A percentile compares a stretch with the other conserved stretches of the same genome.
These are phyloP conservation scores for Zea luxurians DNA, from an alignment of 176 grass and related monocot species.

Conservation along the genomic window DNA sequence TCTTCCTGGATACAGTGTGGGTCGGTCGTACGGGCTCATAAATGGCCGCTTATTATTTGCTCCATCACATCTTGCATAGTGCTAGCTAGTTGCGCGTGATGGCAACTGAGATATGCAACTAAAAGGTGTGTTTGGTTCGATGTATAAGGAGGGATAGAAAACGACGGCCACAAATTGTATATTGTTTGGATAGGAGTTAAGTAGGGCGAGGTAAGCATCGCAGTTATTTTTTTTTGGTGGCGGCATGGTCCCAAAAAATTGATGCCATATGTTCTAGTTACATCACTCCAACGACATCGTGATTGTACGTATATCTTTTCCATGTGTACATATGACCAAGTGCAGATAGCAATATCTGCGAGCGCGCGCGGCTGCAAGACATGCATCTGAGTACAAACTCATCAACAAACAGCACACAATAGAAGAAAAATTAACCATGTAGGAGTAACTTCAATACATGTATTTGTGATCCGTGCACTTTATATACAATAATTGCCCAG, in stretches of 20 bases:
- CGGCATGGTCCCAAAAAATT: no score
- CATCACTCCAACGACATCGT: neutral
- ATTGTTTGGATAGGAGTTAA: neutral
- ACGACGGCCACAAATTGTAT: no score
- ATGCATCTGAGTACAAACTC: neutral
- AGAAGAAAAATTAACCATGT: slow-evolving; percentile 12
- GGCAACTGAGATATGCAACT: slow-evolving; percentile 10
- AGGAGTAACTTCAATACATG: neutral
- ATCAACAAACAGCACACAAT: slow-evolving; percentile 4
- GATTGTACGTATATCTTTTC: slow-evolving; percentile 1
- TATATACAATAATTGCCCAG: neutral
- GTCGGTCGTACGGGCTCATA: slow-evolving; percentile 11
- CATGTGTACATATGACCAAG: neutral
- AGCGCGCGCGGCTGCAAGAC: neutral
- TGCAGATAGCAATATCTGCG: neutral
- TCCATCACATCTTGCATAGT: slow-evolving; percentile 40
- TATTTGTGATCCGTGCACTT: neutral
- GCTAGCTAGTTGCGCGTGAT: slow-evolving; percentile 23
- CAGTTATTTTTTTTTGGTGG: no score
- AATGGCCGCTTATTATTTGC: slow-evolving; percentile 32
- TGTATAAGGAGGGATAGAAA: no score
- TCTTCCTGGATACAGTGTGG: slow-evolving; percentile 38
- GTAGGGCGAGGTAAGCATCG: no score
- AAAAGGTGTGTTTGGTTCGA: no score
- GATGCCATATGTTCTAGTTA: neutral